Conservation (phyloP, 2,329 filamentous ascomycete genomes). For the Hymenoscyphus occultus region DNA sequence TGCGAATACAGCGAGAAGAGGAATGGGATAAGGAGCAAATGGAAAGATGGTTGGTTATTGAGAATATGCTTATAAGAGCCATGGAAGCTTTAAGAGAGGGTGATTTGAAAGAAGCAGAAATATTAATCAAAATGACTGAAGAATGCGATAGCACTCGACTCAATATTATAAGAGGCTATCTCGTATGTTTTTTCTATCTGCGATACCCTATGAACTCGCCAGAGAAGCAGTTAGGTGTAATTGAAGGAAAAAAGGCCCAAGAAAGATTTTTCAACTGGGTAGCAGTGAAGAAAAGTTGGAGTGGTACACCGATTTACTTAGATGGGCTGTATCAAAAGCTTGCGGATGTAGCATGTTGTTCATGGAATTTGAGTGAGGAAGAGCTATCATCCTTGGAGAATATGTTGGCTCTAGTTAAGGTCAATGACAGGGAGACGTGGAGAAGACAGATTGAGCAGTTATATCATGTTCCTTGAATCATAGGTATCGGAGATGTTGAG, state of each 20-base stretch:
- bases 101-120: not conserved
- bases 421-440: no score
- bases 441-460: no score
- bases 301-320: not conserved
- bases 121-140: not conserved
- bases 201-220: not conserved
- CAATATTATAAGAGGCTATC: not conserved
- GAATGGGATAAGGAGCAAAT: not conserved
- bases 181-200: not conserved
- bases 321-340: not conserved
- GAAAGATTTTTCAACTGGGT: not conserved
- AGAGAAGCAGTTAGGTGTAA: not conserved
- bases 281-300: not conserved
- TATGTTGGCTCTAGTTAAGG: no score
- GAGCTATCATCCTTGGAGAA: no score
- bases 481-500: no score
- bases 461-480: no score
- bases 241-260: not conserved
- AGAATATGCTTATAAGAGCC: not conserved
- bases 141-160: not conserved
- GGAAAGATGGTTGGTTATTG: not conserved
- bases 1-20: not conserved
- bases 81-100: not conserved
- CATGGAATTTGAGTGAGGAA: not conserved
- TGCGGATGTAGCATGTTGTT: not conserved